Percentiles rank a stretch among this genome's conserved stretches.
phyloP scores from a whole-genome alignment of 257 asterid species.

The Jacaranda copaia region DNA sequence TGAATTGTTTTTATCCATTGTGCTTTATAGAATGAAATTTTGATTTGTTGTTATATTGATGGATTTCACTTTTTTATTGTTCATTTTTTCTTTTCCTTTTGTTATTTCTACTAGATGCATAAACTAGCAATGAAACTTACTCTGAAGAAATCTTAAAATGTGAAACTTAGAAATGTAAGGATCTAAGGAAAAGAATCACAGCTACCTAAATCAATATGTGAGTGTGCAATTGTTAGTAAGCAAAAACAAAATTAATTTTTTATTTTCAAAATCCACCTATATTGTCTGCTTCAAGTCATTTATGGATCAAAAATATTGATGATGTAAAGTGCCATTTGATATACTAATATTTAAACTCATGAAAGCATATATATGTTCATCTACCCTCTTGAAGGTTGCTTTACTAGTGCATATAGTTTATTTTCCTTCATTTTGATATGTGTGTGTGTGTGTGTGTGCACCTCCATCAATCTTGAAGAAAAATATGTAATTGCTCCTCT shows the following conservation, averaged over 20 bases:
- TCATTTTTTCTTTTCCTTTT: no score
- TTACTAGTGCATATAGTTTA: slow-evolving; percentile 59
- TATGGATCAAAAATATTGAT: slow-evolving; percentile 73
- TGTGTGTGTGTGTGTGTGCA: no score
- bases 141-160: no score
- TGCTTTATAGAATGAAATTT: no score
- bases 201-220: slow-evolving; percentile 94
- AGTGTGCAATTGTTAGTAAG: slow-evolving; percentile 38
- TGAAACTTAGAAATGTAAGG: no score
- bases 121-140: no score
- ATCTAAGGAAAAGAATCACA: slow-evolving; percentile 93
- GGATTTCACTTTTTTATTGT: no score
- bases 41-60: no score
- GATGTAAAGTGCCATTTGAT: slow-evolving; percentile 74
- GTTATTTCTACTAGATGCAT: no score
- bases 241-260: neutral
- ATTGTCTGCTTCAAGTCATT: slow-evolving; percentile 75
- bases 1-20: no score
- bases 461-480: no score
- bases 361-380: slow-evolving; percentile 91
- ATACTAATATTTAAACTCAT: slow-evolving; percentile 77
- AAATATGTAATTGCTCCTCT: no score
- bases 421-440: slow-evolving; percentile 1
- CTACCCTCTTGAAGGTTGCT: slow-evolving; percentile 94
- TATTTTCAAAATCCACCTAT: neutral